A percentile compares a stretch with the other conserved stretches of the same genome.
These are phyloP conservation scores for Trichophyton simii DNA, from an alignment of 2,329 filamentous ascomycete genomes.

Conservation along the genomic window DNA sequence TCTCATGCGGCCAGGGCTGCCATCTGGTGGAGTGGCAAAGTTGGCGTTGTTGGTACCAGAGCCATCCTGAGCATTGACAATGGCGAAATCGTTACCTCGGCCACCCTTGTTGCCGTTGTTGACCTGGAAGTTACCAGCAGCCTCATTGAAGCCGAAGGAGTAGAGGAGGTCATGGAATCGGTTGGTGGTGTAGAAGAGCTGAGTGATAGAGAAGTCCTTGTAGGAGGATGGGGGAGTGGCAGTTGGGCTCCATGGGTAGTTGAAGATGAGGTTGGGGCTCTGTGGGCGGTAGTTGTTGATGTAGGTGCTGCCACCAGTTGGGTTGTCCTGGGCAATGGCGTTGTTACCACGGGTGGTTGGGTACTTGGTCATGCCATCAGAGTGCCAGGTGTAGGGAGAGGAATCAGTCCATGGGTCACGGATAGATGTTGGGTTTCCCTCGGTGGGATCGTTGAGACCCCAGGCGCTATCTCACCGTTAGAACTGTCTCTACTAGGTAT, in stretches of 20 bases:
- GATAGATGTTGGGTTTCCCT: slow-evolving; percentile 4
- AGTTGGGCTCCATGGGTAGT: slow-evolving; percentile 7
- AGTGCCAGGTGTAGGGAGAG: slow-evolving; percentile 9
- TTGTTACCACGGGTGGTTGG: slow-evolving; percentile 12
- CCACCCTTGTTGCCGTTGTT: slow-evolving; percentile 11
- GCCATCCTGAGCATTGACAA: slow-evolving; percentile 11
- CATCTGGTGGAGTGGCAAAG: slow-evolving; percentile 12
- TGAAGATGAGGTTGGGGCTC: slow-evolving; percentile 7
- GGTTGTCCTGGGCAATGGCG: slow-evolving; percentile 11
- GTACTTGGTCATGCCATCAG: slow-evolving; percentile 8
- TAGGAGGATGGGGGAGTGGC: slow-evolving; percentile 7
- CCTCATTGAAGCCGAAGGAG: slow-evolving; percentile 10
- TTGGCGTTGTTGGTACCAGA: slow-evolving; percentile 12
- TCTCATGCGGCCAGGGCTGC: slow-evolving; percentile 11
- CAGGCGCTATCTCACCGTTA: slow-evolving; percentile 4
- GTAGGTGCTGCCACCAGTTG: slow-evolving; percentile 8
- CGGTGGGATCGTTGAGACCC: slow-evolving; percentile 11
- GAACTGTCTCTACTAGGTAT: neutral
- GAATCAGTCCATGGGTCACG: slow-evolving; percentile 8
- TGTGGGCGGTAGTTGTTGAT: slow-evolving; percentile 13
- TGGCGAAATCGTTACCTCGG: slow-evolving; percentile 9
- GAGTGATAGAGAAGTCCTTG: slow-evolving; percentile 10
- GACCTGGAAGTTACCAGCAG: slow-evolving; percentile 11
- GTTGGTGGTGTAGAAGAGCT: slow-evolving; percentile 12
- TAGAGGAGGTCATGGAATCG: slow-evolving; percentile 10